A percentile compares a stretch with the other conserved stretches of the same genome.
phyloP scores from a whole-genome alignment of 345 rosid genomes.

The Brassica juncea region DNA sequence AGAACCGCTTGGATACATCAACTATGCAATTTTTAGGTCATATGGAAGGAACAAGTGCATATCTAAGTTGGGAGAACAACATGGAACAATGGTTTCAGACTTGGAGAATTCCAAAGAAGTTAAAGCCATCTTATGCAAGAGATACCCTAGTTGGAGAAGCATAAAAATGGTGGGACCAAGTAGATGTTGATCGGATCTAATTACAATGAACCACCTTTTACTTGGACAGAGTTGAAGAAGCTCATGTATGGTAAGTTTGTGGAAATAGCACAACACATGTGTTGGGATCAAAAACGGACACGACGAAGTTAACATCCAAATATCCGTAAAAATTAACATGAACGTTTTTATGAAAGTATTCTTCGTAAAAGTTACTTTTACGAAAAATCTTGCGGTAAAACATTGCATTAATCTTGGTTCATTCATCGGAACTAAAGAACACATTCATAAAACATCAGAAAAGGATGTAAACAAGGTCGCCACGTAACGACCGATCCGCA shows the following conservation, averaged over 20 bases:
- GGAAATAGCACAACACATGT: background rate
- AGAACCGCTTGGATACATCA: background rate
- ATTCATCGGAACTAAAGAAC: too few relatives aligned
- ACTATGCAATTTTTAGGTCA: background rate
- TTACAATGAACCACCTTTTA: background rate
- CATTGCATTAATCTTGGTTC: too few relatives aligned
- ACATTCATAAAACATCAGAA: too few relatives aligned
- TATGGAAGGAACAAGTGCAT: background rate
- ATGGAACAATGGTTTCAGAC: background rate
- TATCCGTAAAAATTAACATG: too few relatives aligned
- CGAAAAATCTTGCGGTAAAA: too few relatives aligned
- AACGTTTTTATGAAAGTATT: too few relatives aligned
- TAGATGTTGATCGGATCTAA: background rate
- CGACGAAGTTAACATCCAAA: too few relatives aligned
- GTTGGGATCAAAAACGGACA: too few relatives aligned
- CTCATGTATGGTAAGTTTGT: background rate
- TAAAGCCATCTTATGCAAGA: background rate
- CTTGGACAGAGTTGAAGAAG: background rate
- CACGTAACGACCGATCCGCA: too few relatives aligned
- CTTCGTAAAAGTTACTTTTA: too few relatives aligned
- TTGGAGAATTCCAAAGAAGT: background rate
- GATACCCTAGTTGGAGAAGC: background rate
- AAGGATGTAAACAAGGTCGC: too few relatives aligned
- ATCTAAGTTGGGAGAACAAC: background rate
- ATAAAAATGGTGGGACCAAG: background rate